phyloP scores from a whole-genome alignment of 192 early-diverging fungal genomes.

The Ambispora gerdemannii region DNA sequence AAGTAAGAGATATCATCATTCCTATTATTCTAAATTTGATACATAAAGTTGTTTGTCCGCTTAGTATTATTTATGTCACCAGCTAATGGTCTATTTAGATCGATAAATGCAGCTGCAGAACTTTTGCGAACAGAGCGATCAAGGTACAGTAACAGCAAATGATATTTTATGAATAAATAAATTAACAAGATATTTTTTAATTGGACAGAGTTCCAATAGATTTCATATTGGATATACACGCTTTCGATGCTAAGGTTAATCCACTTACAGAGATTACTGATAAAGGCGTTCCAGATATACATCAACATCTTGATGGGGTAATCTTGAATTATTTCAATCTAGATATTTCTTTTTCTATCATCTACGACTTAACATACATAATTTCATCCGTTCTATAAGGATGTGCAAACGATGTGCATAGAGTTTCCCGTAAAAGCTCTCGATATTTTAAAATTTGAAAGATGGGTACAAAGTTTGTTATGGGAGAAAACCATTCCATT shows the following conservation, averaged over 20 bases:
- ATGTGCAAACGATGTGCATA: slow-evolving; percentile 19
- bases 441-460: slow-evolving; percentile 54
- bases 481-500: slow-evolving; percentile 59
- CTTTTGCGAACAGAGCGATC: slow-evolving; percentile 20
- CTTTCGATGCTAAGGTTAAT: slow-evolving; percentile 44
- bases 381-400: background rate
- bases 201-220: slow-evolving; percentile 40
- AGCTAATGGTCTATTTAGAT: background rate
- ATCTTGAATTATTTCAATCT: background rate
- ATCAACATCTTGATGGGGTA: slow-evolving; percentile 17
- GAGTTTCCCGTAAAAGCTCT: slow-evolving; percentile 32
- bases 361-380: background rate
- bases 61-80: background rate
- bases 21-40: background rate
- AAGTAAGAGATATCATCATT: slow-evolving; percentile 27
- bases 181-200: background rate
- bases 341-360: background rate
- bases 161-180: slow-evolving; percentile 23
- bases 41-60: too few relatives aligned
- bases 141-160: background rate
- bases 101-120: slow-evolving; percentile 42
- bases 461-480: slow-evolving; percentile 73
- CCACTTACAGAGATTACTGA: too few relatives aligned
- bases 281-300: too few relatives aligned
- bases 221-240: slow-evolving; percentile 55